phyloP scores from a whole-genome alignment of 1,139 yeast genomes.

The Geotrichum candidum region DNA sequence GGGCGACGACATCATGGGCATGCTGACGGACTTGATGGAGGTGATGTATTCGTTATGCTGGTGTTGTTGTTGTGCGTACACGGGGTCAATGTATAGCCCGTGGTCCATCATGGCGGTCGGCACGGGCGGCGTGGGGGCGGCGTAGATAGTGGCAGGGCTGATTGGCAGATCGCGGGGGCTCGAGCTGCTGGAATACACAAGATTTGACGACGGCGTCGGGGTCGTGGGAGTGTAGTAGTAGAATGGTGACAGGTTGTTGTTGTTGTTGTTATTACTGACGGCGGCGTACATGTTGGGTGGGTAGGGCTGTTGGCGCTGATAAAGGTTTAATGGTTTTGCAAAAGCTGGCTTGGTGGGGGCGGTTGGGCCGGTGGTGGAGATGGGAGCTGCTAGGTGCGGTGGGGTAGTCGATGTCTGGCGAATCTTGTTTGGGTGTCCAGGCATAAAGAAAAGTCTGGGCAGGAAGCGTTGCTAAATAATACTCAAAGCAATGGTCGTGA shows the following conservation, averaged over 20 bases:
- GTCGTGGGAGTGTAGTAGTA: constrained; percentile 1
- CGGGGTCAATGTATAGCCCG: not conserved
- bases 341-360: not conserved
- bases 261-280: not conserved
- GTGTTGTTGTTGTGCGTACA: not conserved
- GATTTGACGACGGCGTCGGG: constrained; percentile 1
- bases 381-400: not conserved
- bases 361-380: not conserved
- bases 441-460: not conserved
- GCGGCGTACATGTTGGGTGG: not conserved
- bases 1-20: constrained; percentile 3
- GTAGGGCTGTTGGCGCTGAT: not conserved
- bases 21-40: not conserved
- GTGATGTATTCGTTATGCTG: not conserved
- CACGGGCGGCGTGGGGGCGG: not conserved
- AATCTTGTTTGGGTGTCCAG: not conserved
- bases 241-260: not conserved
- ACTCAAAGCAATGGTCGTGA: not conserved
- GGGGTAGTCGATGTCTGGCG: not conserved
- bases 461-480: no score
- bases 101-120: not conserved
- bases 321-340: not conserved
- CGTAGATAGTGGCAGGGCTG: not conserved
- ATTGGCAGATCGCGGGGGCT: not conserved
- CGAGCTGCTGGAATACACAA: not conserved